Base-by-base conservation (phyloP, 208 protist genomes). In the Crithidia expoeki region DNA sequence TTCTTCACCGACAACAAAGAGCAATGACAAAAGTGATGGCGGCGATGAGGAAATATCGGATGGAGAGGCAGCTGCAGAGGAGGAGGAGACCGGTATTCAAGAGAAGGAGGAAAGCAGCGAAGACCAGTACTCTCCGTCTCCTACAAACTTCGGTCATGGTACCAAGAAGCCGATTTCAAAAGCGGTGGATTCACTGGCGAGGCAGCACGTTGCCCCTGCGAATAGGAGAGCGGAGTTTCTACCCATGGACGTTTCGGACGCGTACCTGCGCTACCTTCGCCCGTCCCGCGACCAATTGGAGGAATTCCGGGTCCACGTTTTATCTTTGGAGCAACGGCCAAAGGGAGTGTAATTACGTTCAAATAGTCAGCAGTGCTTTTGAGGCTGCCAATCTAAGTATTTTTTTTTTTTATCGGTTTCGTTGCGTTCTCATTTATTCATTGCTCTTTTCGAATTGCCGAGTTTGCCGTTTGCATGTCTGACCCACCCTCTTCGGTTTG, bases 101-200 rank as follows among this genome's bases (percentile, higher is more conserved):
- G 34, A 63, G 16, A 53, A 69, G 34, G 55, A 61, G 49, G 62
- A 65, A 17, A 50, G 49, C 17, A 44, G 65, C 1, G 52, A 69
- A 5, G 46, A 62, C 10, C 27, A 33, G 14, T 36, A 57, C 44
- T 65, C 46, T n/a, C 27, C 60, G 7, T 55, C 46, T 2, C 60
- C 60, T 3, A 19, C 36, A 4, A 52, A 52, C 12, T 55, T 55
- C 3, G 30, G 32, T 6, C 19, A n/a, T 12, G 27, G n/a, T 6
- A 65, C 60, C 2, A 28, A 4, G 28, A 34, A 49, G 46, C 60
- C 60, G 6, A 27, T 42, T 10, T 65, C 60, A 2, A 32, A 65
- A 46, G 60, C 60, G 60, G 60, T 46, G 14, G 46, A 65, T 12
- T n/a, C 52, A 4, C 42, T 64, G 11, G 58, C 42, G 21, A 1